Percentiles rank a stretch among this genome's conserved stretches.
Evolutionary conservation across 2,329 filamentous ascomycete species (phyloP).

Genomic region (Ascochyta viciae-villosae): DNA sequence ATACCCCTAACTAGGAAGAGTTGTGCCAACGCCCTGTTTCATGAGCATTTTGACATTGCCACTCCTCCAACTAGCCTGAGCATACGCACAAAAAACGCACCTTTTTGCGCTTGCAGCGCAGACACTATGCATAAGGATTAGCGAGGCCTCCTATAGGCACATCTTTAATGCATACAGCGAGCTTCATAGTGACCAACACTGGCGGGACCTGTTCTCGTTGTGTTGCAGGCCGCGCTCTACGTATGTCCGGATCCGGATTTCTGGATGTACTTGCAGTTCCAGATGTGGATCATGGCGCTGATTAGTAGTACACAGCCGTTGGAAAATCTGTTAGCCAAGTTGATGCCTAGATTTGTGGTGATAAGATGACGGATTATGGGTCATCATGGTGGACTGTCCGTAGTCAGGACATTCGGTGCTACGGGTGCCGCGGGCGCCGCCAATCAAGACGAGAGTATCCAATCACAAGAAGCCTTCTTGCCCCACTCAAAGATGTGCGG

Average conservation of each 20-base stretch:
- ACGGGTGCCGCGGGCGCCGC: not conserved
- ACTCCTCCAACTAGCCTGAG: not conserved
- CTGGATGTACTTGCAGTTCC: not conserved
- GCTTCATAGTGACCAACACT: constrained; percentile 16
- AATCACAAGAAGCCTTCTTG: not conserved
- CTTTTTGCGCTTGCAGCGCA: constrained; percentile 24
- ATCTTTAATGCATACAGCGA: constrained; percentile 13
- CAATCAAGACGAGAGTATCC: not conserved
- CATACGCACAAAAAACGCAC: constrained; percentile 1
- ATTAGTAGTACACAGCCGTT: not conserved
- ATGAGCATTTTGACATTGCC: too few relatives aligned
- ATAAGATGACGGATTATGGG: not conserved
- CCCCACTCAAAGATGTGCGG: not conserved
- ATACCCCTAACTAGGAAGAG: not conserved
- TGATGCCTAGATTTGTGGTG: not conserved
- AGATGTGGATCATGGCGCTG: not conserved
- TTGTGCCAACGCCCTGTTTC: not conserved
- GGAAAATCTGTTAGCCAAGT: constrained; percentile 1
- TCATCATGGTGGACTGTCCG: not conserved
- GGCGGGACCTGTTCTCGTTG: not conserved
- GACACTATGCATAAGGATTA: constrained; percentile 13
- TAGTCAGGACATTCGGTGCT: not conserved
- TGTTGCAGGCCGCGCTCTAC: not conserved
- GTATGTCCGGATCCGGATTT: not conserved
- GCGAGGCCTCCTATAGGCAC: not conserved